phyloP scores from a whole-genome alignment of 1,139 yeast species.

The Suhomyces guaymorum region DNA sequence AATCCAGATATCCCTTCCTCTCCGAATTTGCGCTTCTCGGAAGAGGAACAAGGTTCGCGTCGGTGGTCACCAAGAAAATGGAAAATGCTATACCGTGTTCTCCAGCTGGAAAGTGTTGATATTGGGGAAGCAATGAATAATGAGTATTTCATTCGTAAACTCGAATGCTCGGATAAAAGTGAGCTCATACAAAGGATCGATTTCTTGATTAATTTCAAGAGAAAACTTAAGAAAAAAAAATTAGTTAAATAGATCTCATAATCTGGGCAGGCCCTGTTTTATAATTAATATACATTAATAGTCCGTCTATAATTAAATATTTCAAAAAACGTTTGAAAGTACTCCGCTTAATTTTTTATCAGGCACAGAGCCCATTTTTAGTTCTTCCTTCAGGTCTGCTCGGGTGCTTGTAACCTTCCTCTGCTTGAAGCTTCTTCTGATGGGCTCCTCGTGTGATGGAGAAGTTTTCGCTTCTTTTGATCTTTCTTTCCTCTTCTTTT shows the following conservation, averaged over 20 bases:
- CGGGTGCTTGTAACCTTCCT: slow-evolving; percentile 63
- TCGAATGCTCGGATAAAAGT: slow-evolving; percentile 12
- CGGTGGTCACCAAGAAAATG: slow-evolving; percentile 13
- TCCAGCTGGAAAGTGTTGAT: slow-evolving; percentile 15
- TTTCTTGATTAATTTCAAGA: slow-evolving; percentile 12
- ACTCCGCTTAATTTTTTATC: slow-evolving; percentile 49
- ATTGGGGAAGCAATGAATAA: slow-evolving; percentile 18
- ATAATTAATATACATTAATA: neutral
- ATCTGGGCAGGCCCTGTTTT: no score
- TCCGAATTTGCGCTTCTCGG: no score
- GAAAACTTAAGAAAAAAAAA: neutral
- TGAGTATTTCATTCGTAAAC: slow-evolving; percentile 10
- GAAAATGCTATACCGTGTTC: slow-evolving; percentile 16
- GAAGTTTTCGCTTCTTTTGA: slow-evolving; percentile 16
- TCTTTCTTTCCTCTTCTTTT: slow-evolving; percentile 49
- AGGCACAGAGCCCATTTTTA: slow-evolving; percentile 48
- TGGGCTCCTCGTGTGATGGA: slow-evolving; percentile 20
- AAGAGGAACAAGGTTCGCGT: slow-evolving; percentile 1
- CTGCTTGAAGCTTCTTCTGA: slow-evolving; percentile 62
- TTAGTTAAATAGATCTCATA: no score
- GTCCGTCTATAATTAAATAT: no score
- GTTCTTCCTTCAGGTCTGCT: slow-evolving; percentile 56
- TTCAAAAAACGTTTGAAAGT: slow-evolving; percentile 34
- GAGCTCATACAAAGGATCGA: slow-evolving; percentile 17
- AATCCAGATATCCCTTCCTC: no score